Evolutionary conservation across 768 basidiomycete genomes (phyloP), one percentile per base, ranked within the genome.

Genomic region (Lyophyllum semitale): DNA sequence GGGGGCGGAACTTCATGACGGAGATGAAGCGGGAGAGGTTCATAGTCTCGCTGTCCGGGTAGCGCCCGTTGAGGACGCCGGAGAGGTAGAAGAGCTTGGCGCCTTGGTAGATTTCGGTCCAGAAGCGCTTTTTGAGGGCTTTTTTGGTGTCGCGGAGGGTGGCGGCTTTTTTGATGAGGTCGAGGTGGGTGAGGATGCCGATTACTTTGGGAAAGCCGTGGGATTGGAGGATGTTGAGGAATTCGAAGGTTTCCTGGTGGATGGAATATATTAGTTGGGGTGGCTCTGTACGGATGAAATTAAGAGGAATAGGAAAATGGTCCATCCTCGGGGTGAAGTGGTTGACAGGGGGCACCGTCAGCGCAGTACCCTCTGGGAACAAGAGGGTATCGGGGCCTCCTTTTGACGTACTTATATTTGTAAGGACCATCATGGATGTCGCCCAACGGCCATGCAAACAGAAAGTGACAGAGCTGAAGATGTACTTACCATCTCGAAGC

Each of bases 191-290:
- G 44, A 99, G 89, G 54, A 99, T 73, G 53, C 97, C 96, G 58
- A 99, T 93, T 63, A 98, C 94, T 79, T 98, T 99, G 2, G 97
- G 97, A 69, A 99, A 96, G 29, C 97, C 97, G 68, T 99, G 97
- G 0, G 93, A 82, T 75, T 98, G 95, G 23, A 99, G 87, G 64
- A 98, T 87, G 63, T 98, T 98, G 52, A 99, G 87, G 61, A 98
- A 98, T 73, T 99, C 97, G 65, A 99, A 98, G 0, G 94, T 94
- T 86, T 98, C 97, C 95, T 98, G 66, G 0, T 42, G 29, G 29
- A 41, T 15, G 4, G 45, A 47, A 30, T 45, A 27, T 26, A 23
- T 35, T 20, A 57, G 27, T 45, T 7, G 15, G 27, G n/a, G 17
- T 18, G 37, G 9, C 17, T 38, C 18, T 1, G 37, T 15, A 35